These are phyloP conservation scores for Citrus reticulata DNA, from an alignment of 345 rosid genomes.

Conservation along the genomic window DNA sequence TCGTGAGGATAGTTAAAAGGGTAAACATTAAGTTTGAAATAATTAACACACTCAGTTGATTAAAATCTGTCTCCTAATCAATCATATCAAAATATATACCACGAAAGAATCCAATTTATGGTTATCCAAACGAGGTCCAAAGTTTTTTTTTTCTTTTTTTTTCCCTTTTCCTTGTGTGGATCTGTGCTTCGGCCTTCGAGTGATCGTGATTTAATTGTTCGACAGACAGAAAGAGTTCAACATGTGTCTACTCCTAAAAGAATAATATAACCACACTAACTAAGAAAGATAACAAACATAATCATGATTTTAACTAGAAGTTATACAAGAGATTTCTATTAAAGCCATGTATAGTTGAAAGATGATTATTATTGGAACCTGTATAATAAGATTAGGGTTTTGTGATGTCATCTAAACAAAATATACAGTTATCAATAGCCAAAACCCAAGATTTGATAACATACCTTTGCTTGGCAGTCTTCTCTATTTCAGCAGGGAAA, in stretches of 20 bases:
- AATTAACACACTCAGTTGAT: too few relatives aligned
- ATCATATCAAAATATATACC: too few relatives aligned
- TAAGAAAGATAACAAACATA: background rate
- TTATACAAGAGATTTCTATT: background rate
- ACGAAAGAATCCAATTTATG: background rate
- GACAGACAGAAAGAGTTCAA: background rate
- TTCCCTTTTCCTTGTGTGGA: background rate
- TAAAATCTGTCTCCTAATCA: too few relatives aligned
- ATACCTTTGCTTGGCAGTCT: slow-evolving; percentile 4
- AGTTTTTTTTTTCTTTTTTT: background rate
- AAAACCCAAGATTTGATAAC: background rate
- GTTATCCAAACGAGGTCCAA: background rate
- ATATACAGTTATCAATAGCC: background rate
- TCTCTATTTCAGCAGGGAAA: slow-evolving; percentile 22
- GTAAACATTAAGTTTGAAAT: too few relatives aligned
- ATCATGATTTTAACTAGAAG: background rate
- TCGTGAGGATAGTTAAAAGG: background rate
- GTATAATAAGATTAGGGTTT: background rate
- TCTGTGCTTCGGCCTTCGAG: background rate
- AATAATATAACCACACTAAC: background rate
- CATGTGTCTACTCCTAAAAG: background rate
- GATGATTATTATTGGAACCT: background rate
- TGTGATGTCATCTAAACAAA: background rate
- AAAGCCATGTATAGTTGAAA: background rate
- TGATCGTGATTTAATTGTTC: background rate